Evolutionary conservation across 495 filamentous ascomycete species (phyloP).

Genomic region (Bryoglossum gracile): DNA sequence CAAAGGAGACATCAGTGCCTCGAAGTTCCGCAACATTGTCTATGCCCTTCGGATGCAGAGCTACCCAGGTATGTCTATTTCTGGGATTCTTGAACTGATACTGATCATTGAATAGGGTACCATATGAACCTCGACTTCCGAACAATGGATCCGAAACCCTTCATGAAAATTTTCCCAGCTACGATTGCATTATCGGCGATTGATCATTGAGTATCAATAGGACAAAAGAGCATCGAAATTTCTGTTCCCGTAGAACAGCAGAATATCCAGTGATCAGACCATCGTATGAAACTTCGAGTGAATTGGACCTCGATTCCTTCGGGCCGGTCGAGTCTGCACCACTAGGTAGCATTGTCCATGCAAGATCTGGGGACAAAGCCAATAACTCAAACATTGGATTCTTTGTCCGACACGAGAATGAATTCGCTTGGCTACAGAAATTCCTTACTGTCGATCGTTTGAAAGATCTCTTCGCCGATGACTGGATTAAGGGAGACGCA

Average conservation of each 20-base stretch:
- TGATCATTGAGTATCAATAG: background rate
- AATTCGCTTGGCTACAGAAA: constrained; percentile 30
- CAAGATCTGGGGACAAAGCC: constrained; percentile 33
- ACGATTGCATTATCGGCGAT: background rate
- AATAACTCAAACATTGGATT: constrained; percentile 31
- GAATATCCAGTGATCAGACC: background rate
- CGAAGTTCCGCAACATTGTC: constrained; percentile 22
- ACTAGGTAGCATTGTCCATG: constrained; percentile 28
- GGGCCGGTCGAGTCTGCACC: background rate
- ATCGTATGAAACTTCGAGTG: constrained; percentile 3
- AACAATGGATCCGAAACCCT: constrained; percentile 11
- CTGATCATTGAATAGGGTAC: background rate
- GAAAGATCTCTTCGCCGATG: constrained; percentile 28
- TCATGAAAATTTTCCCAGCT: constrained; percentile 8
- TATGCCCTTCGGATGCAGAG: constrained; percentile 30
- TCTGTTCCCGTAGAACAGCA: background rate
- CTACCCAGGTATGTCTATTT: constrained; percentile 18
- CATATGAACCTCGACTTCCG: constrained; percentile 12
- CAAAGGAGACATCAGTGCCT: constrained; percentile 15
- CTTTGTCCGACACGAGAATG: constrained; percentile 25
- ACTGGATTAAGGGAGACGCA: constrained; percentile 25
- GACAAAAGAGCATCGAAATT: background rate
- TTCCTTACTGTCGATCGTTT: constrained; percentile 26
- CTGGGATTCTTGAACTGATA: background rate
- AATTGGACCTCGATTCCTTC: background rate